Base-by-base conservation (phyloP, 2,329 filamentous ascomycete genomes). In the Colletotrichum liriopes region DNA sequence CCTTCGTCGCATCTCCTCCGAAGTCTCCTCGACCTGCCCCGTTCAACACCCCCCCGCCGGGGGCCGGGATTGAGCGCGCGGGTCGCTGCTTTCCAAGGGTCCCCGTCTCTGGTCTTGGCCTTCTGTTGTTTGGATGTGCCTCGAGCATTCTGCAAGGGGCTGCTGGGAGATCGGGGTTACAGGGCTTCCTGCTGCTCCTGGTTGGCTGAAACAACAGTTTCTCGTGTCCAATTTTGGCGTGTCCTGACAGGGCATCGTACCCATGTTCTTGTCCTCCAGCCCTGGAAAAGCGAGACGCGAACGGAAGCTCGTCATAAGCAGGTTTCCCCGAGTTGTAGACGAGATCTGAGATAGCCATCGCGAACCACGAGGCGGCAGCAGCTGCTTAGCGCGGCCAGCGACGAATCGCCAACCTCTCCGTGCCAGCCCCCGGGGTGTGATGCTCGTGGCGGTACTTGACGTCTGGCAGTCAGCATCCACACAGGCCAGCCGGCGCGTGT, bases 161-260 rank as follows among this genome's bases (percentile, higher is more conserved):
- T 18, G 43, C 54, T 62, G 60, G 64, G 45, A 73, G 72, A 74
- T 74, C 72, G 65, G 59, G 39, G 64, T 70, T 62, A 43, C 69
- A 72, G 60, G 72, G 69, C 65, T 65, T 26, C 55, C 51, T 63
- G 45, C 70, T 62, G 55, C 47, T 54, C 62, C 55, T 74, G 69
- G 72, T 74, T 74, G 69, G 72, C 72, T 74, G 69, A 74, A 74
- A 73, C 69, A 68, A 56, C 71, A 60, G 52, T 67, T 71, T 71
- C 73, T 74, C 73, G 73, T 74, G 73, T 74, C 71, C 73, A 73
- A 72, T 73, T 74, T 74, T 74, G 73, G 71, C 54, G 56, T 58
- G 20, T 45, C n/a, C 54, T 29, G 47, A 65, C 37, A 52, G 71
- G 72, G 63, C 59, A 60, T 51, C 56, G 59, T 59, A 56, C 61